Evolutionary conservation across 2,329 filamentous ascomycete species (phyloP).

Genomic region (Ophiobolus disseminans): DNA sequence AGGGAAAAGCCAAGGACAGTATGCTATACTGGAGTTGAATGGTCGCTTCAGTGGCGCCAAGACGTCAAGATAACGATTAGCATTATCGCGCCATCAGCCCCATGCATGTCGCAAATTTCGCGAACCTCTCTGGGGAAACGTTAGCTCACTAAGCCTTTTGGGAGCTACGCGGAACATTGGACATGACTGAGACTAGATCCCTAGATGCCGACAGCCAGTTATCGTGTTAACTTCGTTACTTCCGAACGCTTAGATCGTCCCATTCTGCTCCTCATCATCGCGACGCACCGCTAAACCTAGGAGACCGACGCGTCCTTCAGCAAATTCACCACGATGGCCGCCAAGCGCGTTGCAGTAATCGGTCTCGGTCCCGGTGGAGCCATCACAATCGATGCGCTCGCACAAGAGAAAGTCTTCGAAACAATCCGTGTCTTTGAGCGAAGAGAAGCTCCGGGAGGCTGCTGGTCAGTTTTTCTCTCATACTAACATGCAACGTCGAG

Average conservation of each 20-base stretch:
- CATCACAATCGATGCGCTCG: constrained; percentile 66
- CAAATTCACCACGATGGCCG: constrained; percentile 12
- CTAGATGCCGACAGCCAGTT: no score
- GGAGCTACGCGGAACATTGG: constrained; percentile 3
- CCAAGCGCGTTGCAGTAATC: constrained; percentile 62
- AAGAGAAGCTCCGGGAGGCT: constrained; percentile 65
- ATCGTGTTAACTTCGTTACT: no score
- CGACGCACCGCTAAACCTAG: background rate
- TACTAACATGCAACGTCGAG: no score
- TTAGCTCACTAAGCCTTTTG: background rate
- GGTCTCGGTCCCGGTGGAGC: constrained; percentile 67
- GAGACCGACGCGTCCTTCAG: no score
- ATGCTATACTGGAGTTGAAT: constrained; percentile 7
- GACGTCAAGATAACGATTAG: constrained; percentile 12
- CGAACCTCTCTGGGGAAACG: background rate
- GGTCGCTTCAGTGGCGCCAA: constrained; percentile 15
- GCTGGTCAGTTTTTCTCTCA: constrained; percentile 60
- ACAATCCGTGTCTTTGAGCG: constrained; percentile 68
- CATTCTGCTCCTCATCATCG: no score
- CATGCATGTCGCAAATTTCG: constrained; percentile 29
- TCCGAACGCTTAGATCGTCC: no score
- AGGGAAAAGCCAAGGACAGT: background rate
- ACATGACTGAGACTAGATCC: background rate
- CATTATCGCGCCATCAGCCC: constrained; percentile 27
- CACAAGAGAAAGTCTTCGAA: constrained; percentile 65